Percentiles rank a stretch among this genome's conserved stretches.
phyloP scores from a whole-genome alignment of 1,284 basidiomycete genomes.

The Trametes polyzona region DNA sequence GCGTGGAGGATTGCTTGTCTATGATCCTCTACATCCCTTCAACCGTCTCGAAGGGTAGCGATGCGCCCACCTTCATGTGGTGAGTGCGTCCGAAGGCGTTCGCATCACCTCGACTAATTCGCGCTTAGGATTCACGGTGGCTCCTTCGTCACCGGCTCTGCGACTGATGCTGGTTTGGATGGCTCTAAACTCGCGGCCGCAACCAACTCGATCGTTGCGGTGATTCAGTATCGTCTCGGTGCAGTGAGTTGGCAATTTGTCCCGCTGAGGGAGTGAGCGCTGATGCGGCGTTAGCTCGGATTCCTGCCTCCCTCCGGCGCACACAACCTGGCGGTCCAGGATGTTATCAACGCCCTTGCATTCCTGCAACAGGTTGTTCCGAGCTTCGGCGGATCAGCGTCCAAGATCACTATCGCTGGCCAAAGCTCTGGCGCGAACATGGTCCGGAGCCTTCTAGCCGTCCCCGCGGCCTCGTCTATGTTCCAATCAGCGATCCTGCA shows the following conservation, averaged over 20 bases:
- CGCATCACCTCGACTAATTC: background rate
- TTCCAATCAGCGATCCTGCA: conserved; percentile 81
- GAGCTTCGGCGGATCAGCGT: conserved; percentile 69
- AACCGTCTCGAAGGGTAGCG: conserved; percentile 36
- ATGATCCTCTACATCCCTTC: conserved; percentile 74
- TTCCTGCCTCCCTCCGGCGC: conserved; percentile 70
- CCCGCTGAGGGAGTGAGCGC: background rate
- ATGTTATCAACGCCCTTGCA: conserved; percentile 69
- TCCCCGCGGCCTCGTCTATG: conserved; percentile 64
- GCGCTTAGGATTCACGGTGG: conserved; percentile 82
- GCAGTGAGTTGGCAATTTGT: conserved; percentile 49
- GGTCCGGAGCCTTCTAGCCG: conserved; percentile 75
- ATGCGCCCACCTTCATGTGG: conserved; percentile 69
- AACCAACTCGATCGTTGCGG: conserved; percentile 81
- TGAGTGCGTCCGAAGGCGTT: conserved; percentile 34
- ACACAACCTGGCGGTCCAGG: conserved; percentile 74
- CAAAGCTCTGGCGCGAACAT: conserved; percentile 87
- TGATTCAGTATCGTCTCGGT: conserved; percentile 86
- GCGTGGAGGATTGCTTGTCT: conserved; percentile 79
- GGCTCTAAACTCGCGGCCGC: conserved; percentile 74
- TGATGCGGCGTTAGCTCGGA: conserved; percentile 57
- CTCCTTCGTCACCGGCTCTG: conserved; percentile 76
- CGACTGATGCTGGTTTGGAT: conserved; percentile 76
- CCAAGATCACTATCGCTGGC: conserved; percentile 81
- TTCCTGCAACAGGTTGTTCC: conserved; percentile 67